Base-by-base conservation (phyloP, 805 yeast genomes). In the Pichia membranifaciens region DNA sequence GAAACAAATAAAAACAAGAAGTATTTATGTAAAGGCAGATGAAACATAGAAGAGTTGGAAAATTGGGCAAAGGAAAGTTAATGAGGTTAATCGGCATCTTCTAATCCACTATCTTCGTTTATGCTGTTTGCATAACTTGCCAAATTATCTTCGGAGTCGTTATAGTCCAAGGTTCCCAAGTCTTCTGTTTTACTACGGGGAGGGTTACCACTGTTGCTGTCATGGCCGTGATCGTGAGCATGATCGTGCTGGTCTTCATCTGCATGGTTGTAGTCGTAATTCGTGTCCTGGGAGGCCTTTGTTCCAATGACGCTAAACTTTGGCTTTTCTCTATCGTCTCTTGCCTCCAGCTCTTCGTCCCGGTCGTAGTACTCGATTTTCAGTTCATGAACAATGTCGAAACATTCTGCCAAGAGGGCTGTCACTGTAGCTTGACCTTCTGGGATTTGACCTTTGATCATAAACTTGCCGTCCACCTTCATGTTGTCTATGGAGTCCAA, bases 351-450 rank as follows among this genome's bases (percentile, higher is more conserved):
- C 35, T 58, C 54, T 29, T 64, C 68, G 38, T 76, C 79, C 51
- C 71, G 72, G 51, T 83, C 90, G 57, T 85, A 89, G 44, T 85
- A 76, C 60, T 89, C 96, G 32, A 87, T 82, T 61, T 88, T 85
- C 64, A 93, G 72, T 68, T 93, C 99, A 61, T 91, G 93, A 41
- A 87, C 74, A 49, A 91, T 84, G 64, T 93, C 99, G 63, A 88
- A 93, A 65, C 98, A 91, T 62, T 90, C 97, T 3, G 96, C 93
- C 43, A 91, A 71, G 48, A 91, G 68, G 1, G 96, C 96, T 64
- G 82, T 89, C 53, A 93, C 72, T n/a, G 95, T 81, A 5, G 97
- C 99, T 67, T 93, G 99, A 12, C 99, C 99, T 63, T 93, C 98
- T 2, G 99, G 99, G 38, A 93, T 84, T 53, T 87, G 86, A 44